Base-by-base conservation (phyloP, 2,329 filamentous ascomycete species). In the Mollisia scopiformis region DNA sequence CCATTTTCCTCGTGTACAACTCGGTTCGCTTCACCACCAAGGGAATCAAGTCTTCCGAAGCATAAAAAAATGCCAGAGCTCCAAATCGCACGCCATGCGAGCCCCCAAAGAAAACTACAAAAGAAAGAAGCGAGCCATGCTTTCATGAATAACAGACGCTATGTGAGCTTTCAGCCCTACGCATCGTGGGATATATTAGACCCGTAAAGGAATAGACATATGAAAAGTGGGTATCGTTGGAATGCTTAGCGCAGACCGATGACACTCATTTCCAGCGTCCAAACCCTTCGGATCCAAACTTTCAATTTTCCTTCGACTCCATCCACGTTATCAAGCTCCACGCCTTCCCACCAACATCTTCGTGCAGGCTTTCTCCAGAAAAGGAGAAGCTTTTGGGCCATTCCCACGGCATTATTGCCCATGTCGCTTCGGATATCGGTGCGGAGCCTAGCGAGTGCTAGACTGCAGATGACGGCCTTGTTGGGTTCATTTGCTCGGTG, bases 281-380 rank as follows among this genome's bases (percentile, higher is more conserved):
- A 99, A 62, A 99, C 95, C 71, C 95, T 86, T 73, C 95, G 85
- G 75, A 99, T 98, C 95, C 95, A 99, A 61, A 99, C 93, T 79
- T 99, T 99, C 68, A 99, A 83, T 75, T 89, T 92, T 55, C 93
- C 94, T 55, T 96, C 87, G 7, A 98, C 90, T 14, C 95, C 95
- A 54, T 96, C 92, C 13, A 99, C 91, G 66, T 91, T 84, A 19
- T 95, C 87, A 47, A 99, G 82, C 75, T 98, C 93, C 37, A 99
- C 90, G 25, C 95, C 95, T 76, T 99, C 95, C 95, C 95, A 99
- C 95, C 95, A 99, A 81, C 95, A 99, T 75, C 95, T 86, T 63
- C 95, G 83, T 14, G 95, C 95, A 16, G 95, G 95, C 78, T 99
- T 99, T 67, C 95, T 87, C 95, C 95, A 99, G 81, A 99, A 99